A percentile compares a stretch with the other conserved stretches of the same genome.
phyloP scores from a whole-genome alignment of 2,329 filamentous ascomycete species.

The Zymoseptoria passerinii region DNA sequence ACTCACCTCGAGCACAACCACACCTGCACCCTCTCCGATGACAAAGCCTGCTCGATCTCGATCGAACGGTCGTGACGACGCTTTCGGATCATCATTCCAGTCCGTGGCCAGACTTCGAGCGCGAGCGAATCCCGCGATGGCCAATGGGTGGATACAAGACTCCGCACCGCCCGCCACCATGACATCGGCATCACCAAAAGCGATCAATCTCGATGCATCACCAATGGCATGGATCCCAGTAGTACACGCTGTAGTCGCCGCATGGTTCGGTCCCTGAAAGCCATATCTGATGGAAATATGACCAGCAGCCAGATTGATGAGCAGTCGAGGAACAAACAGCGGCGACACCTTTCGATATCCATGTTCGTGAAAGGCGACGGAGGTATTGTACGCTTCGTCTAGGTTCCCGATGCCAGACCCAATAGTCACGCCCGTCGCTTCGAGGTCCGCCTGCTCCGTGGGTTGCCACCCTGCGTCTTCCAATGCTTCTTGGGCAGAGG shows the following conservation, averaged over 20 bases:
- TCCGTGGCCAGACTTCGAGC: constrained; percentile 76
- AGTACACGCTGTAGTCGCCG: constrained; percentile 88
- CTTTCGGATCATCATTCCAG: constrained; percentile 63
- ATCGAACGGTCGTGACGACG: constrained; percentile 83
- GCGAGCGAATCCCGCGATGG: constrained; percentile 83
- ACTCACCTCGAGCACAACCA: constrained; percentile 68
- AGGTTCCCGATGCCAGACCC: constrained; percentile 94
- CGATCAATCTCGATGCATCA: constrained; percentile 85
- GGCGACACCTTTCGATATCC: constrained; percentile 91
- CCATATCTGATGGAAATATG: constrained; percentile 91
- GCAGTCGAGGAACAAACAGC: constrained; percentile 80
- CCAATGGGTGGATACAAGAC: constrained; percentile 89
- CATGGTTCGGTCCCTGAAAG: constrained; percentile 83
- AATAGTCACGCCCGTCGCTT: constrained; percentile 80
- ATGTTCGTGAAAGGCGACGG: constrained; percentile 62
- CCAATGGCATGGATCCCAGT: constrained; percentile 92
- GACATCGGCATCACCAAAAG: constrained; percentile 82
- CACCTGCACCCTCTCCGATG: constrained; percentile 82
- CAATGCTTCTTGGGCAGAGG: constrained; percentile 77
- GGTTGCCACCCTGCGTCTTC: constrained; percentile 72
- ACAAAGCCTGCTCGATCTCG: constrained; percentile 74
- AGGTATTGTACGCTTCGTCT: constrained; percentile 80
- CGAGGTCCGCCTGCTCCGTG: constrained; percentile 51
- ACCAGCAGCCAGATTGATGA: constrained; percentile 92
- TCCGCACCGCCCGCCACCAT: constrained; percentile 96